Evolutionary conservation across 164 flowering plant genomes (phyloP).

Genomic region (Kalanchoe fedtschenkoi): DNA sequence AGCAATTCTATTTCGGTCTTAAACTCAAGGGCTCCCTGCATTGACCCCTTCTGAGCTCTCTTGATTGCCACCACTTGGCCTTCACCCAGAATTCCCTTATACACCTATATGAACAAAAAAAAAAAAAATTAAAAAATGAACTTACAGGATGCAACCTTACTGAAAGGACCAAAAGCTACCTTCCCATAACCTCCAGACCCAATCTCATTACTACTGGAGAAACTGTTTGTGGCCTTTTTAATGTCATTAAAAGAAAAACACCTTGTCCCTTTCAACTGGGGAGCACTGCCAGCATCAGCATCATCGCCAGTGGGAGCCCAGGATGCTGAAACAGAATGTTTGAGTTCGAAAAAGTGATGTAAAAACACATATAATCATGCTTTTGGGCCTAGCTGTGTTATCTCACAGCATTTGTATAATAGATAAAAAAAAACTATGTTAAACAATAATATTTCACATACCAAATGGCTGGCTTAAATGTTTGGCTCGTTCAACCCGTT

Average conservation of each 20-base stretch:
- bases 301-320: background rate
- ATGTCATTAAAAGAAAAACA: constrained; percentile 3
- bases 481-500: constrained; percentile 64
- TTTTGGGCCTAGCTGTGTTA: background rate
- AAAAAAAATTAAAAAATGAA: background rate
- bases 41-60: constrained; percentile 67
- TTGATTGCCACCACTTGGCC: constrained; percentile 50
- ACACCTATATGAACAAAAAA: constrained; percentile 26
- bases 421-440: background rate
- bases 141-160: background rate
- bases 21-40: constrained; percentile 66
- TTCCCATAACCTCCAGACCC: constrained; percentile 6
- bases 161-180: background rate
- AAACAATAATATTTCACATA: constrained; percentile 20
- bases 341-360: background rate
- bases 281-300: background rate
- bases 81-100: constrained; percentile 37
- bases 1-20: constrained; percentile 66
- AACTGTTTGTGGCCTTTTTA: background rate
- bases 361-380: background rate
- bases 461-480: constrained; percentile 60
- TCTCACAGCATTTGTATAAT: background rate
- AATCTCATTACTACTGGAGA: background rate
- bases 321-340: constrained; percentile 1
- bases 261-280: constrained; percentile 3